Conservation (phyloP, 176 grass and related monocot genomes). For the Alloteropsis semialata region DNA sequence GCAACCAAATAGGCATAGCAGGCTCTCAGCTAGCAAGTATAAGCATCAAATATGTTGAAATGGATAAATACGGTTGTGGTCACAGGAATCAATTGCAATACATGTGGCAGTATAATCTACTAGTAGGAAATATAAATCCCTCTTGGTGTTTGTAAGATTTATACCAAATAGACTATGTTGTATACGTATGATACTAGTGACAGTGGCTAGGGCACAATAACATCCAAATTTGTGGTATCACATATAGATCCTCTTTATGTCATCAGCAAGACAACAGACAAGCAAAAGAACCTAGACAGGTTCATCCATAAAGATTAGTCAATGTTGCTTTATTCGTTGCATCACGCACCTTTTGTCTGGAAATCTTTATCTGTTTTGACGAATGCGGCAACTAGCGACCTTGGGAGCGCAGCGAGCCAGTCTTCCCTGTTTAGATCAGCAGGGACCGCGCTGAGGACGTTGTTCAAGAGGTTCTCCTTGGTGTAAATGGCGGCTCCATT, state of each 20-base stretch:
- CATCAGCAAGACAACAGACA: background rate
- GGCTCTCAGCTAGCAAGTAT: background rate
- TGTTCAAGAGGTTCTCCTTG: slow-evolving; percentile 91
- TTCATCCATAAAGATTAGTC: background rate
- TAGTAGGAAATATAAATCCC: background rate
- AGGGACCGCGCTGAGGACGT: slow-evolving; percentile 73
- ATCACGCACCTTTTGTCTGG: slow-evolving; percentile 63
- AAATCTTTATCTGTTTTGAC: slow-evolving; percentile 98
- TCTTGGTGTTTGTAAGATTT: background rate
- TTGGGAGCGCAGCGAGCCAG: slow-evolving; percentile 89
- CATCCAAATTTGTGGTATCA: background rate
- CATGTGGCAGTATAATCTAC: background rate
- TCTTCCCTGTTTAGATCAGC: slow-evolving; percentile 84
- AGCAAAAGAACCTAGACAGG: background rate
- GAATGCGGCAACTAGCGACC: slow-evolving; percentile 88
- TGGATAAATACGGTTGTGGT: background rate
- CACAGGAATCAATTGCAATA: background rate
- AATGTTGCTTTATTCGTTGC: background rate
- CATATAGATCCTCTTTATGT: background rate
- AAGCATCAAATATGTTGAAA: slow-evolving; percentile 9
- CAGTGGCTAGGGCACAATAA: background rate
- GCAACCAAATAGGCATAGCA: slow-evolving; percentile 7
- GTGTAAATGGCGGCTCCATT: slow-evolving; percentile 78
- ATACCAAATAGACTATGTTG: background rate
- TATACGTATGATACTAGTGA: background rate